Conservation (phyloP, 352 stramenopile genomes). For the Globisporangium rhizosaccharum region DNA sequence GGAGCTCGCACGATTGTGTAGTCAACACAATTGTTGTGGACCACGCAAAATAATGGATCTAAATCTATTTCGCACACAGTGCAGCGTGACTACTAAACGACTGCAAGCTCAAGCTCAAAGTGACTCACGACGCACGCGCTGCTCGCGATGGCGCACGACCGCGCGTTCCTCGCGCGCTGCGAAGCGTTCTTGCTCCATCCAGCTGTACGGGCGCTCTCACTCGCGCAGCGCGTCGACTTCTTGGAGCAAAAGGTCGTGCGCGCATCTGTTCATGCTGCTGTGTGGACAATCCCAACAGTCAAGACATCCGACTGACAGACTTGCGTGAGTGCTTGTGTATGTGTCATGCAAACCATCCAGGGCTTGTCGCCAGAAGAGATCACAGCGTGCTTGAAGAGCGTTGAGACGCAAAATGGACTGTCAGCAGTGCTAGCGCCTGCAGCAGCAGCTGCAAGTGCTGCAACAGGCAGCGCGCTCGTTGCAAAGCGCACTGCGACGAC, state of each 20-base stretch:
- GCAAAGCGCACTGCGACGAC: not conserved
- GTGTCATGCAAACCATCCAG: conserved; percentile 5
- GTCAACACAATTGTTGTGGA: not conserved
- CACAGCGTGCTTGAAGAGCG: conserved; percentile 46
- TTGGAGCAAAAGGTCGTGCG: conserved; percentile 51
- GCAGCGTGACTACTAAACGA: not conserved
- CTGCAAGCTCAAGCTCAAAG: conserved; percentile 2
- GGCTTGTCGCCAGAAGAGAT: conserved; percentile 63
- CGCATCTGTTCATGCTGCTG: not conserved
- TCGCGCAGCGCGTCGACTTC: conserved; percentile 70
- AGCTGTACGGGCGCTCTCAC: conserved; percentile 48
- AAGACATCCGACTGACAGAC: not conserved
- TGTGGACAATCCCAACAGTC: too few relatives aligned
- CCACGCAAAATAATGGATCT: not conserved
- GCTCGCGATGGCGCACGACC: conserved; percentile 19
- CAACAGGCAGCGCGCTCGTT: not conserved
- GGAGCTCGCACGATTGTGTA: too few relatives aligned
- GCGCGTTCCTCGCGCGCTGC: conserved; percentile 47
- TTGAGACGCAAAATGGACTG: conserved; percentile 54
- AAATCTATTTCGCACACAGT: not conserved
- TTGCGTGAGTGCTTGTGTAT: not conserved
- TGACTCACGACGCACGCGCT: not conserved
- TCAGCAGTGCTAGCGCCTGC: conserved; percentile 24
- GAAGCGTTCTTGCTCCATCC: conserved; percentile 69
- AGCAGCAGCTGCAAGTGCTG: conserved; percentile 2